Evolutionary conservation across 768 basidiomycete genomes (phyloP).

Genomic region (Fomitopsis serialis): DNA sequence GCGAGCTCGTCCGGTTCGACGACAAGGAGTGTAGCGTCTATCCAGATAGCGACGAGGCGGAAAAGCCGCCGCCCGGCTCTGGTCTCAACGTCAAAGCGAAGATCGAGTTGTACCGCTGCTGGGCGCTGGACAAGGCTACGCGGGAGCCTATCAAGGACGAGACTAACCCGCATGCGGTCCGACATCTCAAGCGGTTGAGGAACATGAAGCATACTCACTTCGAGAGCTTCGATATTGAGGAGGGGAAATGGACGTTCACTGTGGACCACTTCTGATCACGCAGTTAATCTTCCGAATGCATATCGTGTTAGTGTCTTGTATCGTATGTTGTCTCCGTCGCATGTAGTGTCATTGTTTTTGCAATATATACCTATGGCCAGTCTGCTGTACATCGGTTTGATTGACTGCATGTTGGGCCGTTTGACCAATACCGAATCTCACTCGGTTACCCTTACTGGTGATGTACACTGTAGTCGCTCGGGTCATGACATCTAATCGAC

Average conservation of each 20-base stretch:
- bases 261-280: slow-evolving; percentile 81
- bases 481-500: too few relatives aligned
- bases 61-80: slow-evolving; percentile 77
- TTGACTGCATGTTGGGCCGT: too few relatives aligned
- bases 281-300: background rate
- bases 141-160: slow-evolving; percentile 85
- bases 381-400: too few relatives aligned
- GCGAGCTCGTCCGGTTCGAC: slow-evolving; percentile 83
- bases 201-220: slow-evolving; percentile 84
- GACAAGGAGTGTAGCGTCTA: slow-evolving; percentile 93
- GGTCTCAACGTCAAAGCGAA: slow-evolving; percentile 88
- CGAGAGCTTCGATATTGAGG: slow-evolving; percentile 68
- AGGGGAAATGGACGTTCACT: slow-evolving; percentile 90
- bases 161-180: slow-evolving; percentile 59
- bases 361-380: too few relatives aligned
- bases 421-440: too few relatives aligned
- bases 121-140: slow-evolving; percentile 88
- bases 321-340: slow-evolving; percentile 2
- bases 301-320: background rate
- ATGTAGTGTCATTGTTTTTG: background rate
- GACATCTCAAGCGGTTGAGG: slow-evolving; percentile 77
- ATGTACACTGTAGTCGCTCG: too few relatives aligned
- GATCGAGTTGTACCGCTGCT: slow-evolving; percentile 75
- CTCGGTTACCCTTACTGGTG: too few relatives aligned
- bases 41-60: slow-evolving; percentile 79